phyloP scores from a whole-genome alignment of 2,329 filamentous ascomycete species.

The Fusarium staphyleae region DNA sequence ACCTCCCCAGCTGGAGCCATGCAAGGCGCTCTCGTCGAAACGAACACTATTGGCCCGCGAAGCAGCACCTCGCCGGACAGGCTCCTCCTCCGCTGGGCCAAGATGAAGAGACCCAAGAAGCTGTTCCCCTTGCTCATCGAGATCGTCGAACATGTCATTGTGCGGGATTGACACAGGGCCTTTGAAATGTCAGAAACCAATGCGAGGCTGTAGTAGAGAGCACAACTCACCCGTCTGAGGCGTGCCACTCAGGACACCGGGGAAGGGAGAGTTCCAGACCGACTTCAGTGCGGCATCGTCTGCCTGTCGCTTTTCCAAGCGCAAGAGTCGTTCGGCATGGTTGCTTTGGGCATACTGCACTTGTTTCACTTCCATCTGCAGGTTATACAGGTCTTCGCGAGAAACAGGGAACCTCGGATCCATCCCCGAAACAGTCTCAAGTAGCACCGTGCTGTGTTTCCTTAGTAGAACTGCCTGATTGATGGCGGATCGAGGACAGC shows the following conservation, averaged over 20 bases:
- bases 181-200: constrained; percentile 48
- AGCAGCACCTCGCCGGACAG: constrained; percentile 81
- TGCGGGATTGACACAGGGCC: constrained; percentile 80
- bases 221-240: constrained; percentile 79
- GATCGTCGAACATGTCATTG: constrained; percentile 86
- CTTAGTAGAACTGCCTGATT: constrained; percentile 1
- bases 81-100: constrained; percentile 82
- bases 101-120: constrained; percentile 82
- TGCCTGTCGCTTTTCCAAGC: constrained; percentile 71
- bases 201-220: not conserved
- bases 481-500: not conserved
- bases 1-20: constrained; percentile 80
- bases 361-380: constrained; percentile 75
- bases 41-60: constrained; percentile 96
- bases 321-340: constrained; percentile 67
- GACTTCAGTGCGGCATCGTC: constrained; percentile 77
- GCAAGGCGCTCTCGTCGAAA: constrained; percentile 94
- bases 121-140: constrained; percentile 85
- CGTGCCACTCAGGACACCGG: constrained; percentile 81
- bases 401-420: constrained; percentile 67
- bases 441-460: not conserved
- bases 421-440: constrained; percentile 56
- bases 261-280: constrained; percentile 93
- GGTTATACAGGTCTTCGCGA: constrained; percentile 70
- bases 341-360: constrained; percentile 68